Evolutionary conservation across 2,329 filamentous ascomycete genomes (phyloP).

Genomic region (Scedosporium apiospermum): DNA sequence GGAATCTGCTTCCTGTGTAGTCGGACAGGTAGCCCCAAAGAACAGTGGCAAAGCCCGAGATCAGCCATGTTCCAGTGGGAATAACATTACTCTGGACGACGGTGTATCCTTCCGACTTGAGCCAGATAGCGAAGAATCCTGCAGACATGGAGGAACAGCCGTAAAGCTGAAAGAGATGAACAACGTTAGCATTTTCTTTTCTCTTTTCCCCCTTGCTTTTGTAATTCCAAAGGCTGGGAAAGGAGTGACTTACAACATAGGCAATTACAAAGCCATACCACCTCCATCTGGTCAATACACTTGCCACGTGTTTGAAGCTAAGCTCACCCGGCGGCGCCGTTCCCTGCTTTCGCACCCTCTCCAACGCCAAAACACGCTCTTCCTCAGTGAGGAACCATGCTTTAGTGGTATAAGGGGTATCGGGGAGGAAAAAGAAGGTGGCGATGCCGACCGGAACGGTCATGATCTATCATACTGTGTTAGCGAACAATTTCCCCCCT

Average conservation of each 20-base stretch:
- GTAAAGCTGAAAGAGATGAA: constrained; percentile 59
- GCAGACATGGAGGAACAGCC: constrained; percentile 33
- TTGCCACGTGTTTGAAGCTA: background rate
- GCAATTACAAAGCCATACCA: constrained; percentile 3
- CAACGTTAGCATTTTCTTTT: constrained; percentile 27
- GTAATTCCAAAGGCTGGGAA: background rate
- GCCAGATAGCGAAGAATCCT: constrained; percentile 45
- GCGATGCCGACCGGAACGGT: constrained; percentile 28
- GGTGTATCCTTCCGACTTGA: constrained; percentile 32
- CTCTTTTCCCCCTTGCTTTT: background rate
- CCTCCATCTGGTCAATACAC: background rate
- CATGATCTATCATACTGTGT: background rate
- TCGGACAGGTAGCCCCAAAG: constrained; percentile 22
- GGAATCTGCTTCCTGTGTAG: constrained; percentile 3
- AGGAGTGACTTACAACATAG: constrained; percentile 2
- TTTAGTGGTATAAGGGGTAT: constrained; percentile 18
- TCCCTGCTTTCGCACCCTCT: constrained; percentile 3
- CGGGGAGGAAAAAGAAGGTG: constrained; percentile 37
- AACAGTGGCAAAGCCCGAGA: constrained; percentile 48
- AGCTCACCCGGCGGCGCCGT: background rate
- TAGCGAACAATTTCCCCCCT: background rate
- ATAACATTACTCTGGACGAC: constrained; percentile 38
- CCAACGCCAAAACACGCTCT: background rate
- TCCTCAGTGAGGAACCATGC: constrained; percentile 4
- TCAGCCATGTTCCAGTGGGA: constrained; percentile 48